These are phyloP conservation scores for Penicillium sp. DNA, from an alignment of 2,329 filamentous ascomycete genomes.

Conservation along the genomic window DNA sequence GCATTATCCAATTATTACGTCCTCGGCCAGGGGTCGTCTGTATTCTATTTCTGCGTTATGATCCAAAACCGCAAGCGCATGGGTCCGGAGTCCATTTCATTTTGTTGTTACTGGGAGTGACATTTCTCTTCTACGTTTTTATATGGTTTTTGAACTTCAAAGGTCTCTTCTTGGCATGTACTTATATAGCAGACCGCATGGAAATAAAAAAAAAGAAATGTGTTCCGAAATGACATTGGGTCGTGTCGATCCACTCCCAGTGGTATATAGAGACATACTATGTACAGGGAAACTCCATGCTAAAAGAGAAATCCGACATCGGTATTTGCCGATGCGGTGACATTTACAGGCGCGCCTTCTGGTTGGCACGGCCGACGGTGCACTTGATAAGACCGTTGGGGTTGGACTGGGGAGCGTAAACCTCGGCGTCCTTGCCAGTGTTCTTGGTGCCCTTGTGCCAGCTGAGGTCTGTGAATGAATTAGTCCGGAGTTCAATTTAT, in stretches of 20 bases:
- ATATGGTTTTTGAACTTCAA: conserved; percentile 7
- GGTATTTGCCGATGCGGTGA: conserved; percentile 7
- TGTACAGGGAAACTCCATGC: conserved; percentile 25
- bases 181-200: conserved; percentile 25
- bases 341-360: conserved; percentile 39
- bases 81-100: conserved; percentile 41
- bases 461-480: conserved; percentile 69
- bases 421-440: conserved; percentile 91
- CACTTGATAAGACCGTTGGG: conserved; percentile 97
- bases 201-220: conserved; percentile 21
- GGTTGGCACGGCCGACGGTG: conserved; percentile 63
- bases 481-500: conserved; percentile 5
- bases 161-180: conserved; percentile 22
- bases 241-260: conserved; percentile 12
- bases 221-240: conserved; percentile 20
- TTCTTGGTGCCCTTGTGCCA: conserved; percentile 98
- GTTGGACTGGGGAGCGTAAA: conserved; percentile 88
- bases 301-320: conserved; percentile 6
- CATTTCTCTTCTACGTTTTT: conserved; percentile 21
- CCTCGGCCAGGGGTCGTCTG: conserved; percentile 14
- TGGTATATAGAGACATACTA: conserved; percentile 30
- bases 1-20: conserved; percentile 8
- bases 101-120: conserved; percentile 14
- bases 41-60: conserved; percentile 38
- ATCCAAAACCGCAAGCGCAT: conserved; percentile 44